phyloP scores from a whole-genome alignment of 805 yeast species.

The Monosporozyma unispora region DNA sequence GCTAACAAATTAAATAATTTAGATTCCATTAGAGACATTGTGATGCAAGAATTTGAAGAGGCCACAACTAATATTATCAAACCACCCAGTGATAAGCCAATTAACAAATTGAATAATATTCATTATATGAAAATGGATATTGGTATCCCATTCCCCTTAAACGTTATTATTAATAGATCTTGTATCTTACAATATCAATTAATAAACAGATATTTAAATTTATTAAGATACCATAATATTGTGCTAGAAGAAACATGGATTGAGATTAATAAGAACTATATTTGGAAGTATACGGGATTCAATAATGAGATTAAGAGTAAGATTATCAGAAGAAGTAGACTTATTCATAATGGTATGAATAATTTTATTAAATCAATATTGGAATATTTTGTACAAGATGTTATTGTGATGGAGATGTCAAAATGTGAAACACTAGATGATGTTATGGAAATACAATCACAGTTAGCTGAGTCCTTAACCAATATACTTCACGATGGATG shows the following conservation, averaged over 20 bases:
- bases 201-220: slow-evolving; percentile 59
- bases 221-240: slow-evolving; percentile 53
- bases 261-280: slow-evolving; percentile 47
- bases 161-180: slow-evolving; percentile 61
- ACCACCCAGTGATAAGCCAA: neutral
- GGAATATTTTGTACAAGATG: slow-evolving; percentile 22
- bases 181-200: slow-evolving; percentile 71
- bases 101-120: slow-evolving; percentile 29
- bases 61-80: slow-evolving; percentile 2
- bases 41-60: slow-evolving; percentile 33
- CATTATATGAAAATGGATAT: slow-evolving; percentile 48
- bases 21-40: slow-evolving; percentile 37
- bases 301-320: slow-evolving; percentile 40
- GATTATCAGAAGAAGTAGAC: slow-evolving; percentile 45
- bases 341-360: slow-evolving; percentile 42
- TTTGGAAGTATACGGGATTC: slow-evolving; percentile 52
- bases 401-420: slow-evolving; percentile 17
- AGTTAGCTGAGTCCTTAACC: slow-evolving; percentile 20
- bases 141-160: slow-evolving; percentile 79
- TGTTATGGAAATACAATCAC: slow-evolving; percentile 14
- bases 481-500: slow-evolving; percentile 19
- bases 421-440: neutral
- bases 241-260: slow-evolving; percentile 61
- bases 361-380: slow-evolving; percentile 19
- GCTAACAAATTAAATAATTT: slow-evolving; percentile 6